Evolutionary conservation across 2,329 filamentous ascomycete genomes (phyloP), one percentile per base, ranked within the genome.

Genomic region (Beauveria sp.): DNA sequence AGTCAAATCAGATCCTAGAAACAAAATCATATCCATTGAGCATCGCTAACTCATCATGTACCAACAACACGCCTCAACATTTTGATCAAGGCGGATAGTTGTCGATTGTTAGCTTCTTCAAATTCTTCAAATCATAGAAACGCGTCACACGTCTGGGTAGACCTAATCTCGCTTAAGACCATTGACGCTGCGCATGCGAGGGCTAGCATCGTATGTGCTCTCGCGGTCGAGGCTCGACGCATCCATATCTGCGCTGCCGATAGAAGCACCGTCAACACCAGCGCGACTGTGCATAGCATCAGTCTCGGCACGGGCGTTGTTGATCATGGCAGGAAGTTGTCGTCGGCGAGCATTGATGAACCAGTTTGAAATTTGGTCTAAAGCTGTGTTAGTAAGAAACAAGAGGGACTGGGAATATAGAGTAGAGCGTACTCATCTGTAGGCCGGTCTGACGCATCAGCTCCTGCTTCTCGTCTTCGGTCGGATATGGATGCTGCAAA

Each of bases 401-500:
- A 68, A 63, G 63, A 60, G 59, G 41, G 55, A 46, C 48, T 43
- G 46, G 8, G 34, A 4, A 28, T 9, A 61, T 6, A 61, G 8
- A 62, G n/a, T 30, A 53, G 66, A 70, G 83, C 85, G 78, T 80
- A 84, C 88, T 92, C 77, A 96, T 87, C 59, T 90, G 88, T 30
- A 96, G 77, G 1, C 86, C 86, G 1, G 91, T 96, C 69, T 85
- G 79, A 52, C 82, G 81, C 80, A 92, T 91, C 53, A 96, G 80
- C 62, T 89, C 84, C 70, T 92, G 85, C 74, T 96, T 96, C 75
- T 96, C 89, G 64, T 96, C 90, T 72, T 96, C 90, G 5, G 86
- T 92, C 1, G 91, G 91, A 70, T 96, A 96, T 0, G 91, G 91
- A 69, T 94, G 91, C 63, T 86, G 80, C 8, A 92, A 74, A 72